These are phyloP conservation scores for Castanospermum australe DNA, from an alignment of 306 rosid genomes.

Conservation along the genomic window DNA sequence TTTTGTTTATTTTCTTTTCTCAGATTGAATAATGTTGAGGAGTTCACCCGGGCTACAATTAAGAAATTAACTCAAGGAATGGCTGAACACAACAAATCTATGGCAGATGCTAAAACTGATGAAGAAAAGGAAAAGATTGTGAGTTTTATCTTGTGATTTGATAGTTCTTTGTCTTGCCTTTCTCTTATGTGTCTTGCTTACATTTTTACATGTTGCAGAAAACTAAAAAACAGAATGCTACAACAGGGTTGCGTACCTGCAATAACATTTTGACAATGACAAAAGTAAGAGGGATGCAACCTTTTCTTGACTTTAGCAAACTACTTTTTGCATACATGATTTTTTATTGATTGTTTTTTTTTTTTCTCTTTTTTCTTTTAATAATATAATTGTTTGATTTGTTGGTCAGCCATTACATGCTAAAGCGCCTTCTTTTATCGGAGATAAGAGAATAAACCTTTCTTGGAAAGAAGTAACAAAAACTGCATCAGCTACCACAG, in stretches of 20 bases:
- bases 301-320: background rate
- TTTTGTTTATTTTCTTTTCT: conserved; percentile 15
- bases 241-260: conserved; percentile 93
- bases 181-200: conserved; percentile 1
- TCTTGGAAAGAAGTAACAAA: conserved; percentile 94
- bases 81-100: conserved; percentile 88
- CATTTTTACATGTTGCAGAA: conserved; percentile 50
- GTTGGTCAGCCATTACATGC: conserved; percentile 49
- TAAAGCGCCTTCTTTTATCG: conserved; percentile 81
- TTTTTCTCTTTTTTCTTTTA: background rate
- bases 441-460: conserved; percentile 85
- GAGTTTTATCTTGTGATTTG: conserved; percentile 40
- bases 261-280: conserved; percentile 90
- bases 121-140: conserved; percentile 87
- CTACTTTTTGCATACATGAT: conserved; percentile 1
- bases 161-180: conserved; percentile 5
- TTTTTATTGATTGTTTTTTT: background rate
- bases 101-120: conserved; percentile 93
- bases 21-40: conserved; percentile 87
- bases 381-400: conserved; percentile 9
- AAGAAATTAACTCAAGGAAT: conserved; percentile 97
- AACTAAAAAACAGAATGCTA: conserved; percentile 89
- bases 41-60: conserved; percentile 85
- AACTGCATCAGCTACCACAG: conserved; percentile 40
- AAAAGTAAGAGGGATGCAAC: conserved; percentile 50